phyloP scores from a whole-genome alignment of 1,139 yeast species.

The Candida pseudocylindracea region DNA sequence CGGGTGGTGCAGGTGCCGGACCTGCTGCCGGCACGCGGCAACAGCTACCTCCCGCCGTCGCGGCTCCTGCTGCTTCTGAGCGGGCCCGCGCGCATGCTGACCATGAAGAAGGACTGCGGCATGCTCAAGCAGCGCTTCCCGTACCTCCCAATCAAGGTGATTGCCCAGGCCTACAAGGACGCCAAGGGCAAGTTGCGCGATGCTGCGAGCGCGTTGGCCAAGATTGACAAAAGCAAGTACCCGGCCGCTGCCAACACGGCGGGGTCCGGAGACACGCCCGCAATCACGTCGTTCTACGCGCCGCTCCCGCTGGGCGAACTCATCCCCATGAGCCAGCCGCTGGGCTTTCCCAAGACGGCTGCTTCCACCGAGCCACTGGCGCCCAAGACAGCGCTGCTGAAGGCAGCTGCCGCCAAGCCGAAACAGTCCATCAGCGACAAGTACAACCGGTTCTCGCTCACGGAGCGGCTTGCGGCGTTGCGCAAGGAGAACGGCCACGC shows the following conservation, averaged over 20 bases:
- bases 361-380: constrained; percentile 4
- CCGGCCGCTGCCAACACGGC: neutral
- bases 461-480: constrained; percentile 3
- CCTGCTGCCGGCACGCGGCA: constrained; percentile 9
- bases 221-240: constrained; percentile 8
- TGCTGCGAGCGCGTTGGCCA: constrained; percentile 25
- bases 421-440: constrained; percentile 30
- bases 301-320: constrained; percentile 4
- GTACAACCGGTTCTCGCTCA: constrained; percentile 9
- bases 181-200: constrained; percentile 34
- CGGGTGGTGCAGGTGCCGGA: constrained; percentile 12
- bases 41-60: too few relatives aligned
- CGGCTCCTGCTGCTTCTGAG: neutral
- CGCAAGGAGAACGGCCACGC: constrained; percentile 1
- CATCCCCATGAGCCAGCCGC: constrained; percentile 4
- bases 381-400: too few relatives aligned
- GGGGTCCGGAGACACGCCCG: constrained; percentile 6
- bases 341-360: constrained; percentile 2
- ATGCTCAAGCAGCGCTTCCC: constrained; percentile 25
- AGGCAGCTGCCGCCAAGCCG: constrained; percentile 8
- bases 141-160: constrained; percentile 22
- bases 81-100: neutral
- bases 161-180: constrained; percentile 37
- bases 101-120: constrained; percentile 16
- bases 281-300: constrained; percentile 13